Conservation (phyloP, 768 basidiomycete genomes). For the Postia placenta region DNA sequence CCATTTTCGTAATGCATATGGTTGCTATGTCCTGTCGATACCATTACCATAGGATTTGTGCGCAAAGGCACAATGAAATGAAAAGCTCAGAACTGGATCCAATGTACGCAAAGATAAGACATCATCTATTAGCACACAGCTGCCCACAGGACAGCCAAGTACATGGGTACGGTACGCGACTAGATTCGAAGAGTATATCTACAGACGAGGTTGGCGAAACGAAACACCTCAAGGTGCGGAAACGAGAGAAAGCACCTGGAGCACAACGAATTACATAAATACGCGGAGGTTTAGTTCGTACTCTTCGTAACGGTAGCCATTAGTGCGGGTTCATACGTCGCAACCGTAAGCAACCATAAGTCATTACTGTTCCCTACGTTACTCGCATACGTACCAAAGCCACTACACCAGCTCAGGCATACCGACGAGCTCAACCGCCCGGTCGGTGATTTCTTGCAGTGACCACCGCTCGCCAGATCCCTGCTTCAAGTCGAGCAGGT, state of each 20-base stretch:
- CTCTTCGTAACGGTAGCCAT: neutral
- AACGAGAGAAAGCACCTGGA: no score
- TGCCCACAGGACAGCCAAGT: neutral
- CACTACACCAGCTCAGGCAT: slow-evolving; percentile 22
- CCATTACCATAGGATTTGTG: neutral
- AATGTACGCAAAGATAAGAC: no score
- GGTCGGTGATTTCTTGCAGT: slow-evolving; percentile 63
- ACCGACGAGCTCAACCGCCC: slow-evolving; percentile 72
- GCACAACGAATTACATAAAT: slow-evolving; percentile 1
- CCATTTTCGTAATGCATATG: neutral
- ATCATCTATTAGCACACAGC: neutral
- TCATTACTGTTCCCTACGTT: neutral
- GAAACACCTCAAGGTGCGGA: neutral
- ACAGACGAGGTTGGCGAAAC: no score
- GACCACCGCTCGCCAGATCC: slow-evolving; percentile 67
- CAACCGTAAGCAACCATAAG: neutral
- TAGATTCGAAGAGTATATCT: no score
- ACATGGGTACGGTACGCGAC: neutral
- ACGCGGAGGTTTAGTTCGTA: neutral
- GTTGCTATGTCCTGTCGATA: neutral
- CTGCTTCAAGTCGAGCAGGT: slow-evolving; percentile 86
- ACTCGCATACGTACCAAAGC: neutral
- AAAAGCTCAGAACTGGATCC: no score
- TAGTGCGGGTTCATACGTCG: neutral
- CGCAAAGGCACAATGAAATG: neutral